These are phyloP conservation scores for Harringtonia lauricola DNA, from an alignment of 2,329 filamentous ascomycete genomes.

Conservation along the genomic window DNA sequence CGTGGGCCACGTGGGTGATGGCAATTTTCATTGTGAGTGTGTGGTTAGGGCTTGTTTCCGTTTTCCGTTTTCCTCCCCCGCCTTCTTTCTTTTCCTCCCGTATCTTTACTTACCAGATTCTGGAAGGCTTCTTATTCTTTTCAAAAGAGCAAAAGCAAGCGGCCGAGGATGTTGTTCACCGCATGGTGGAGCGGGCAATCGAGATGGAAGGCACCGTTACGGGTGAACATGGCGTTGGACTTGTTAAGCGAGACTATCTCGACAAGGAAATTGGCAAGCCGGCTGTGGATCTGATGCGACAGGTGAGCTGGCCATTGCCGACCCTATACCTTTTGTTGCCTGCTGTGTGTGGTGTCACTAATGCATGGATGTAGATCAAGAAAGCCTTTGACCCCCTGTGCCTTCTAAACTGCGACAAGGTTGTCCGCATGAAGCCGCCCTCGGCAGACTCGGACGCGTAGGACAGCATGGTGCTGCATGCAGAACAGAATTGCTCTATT, in stretches of 20 bases:
- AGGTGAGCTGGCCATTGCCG: too few relatives aligned
- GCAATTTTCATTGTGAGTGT: constrained; percentile 50
- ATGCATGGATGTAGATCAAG: constrained; percentile 48
- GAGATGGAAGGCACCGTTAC: constrained; percentile 63
- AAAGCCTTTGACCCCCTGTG: constrained; percentile 65
- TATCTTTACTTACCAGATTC: constrained; percentile 5
- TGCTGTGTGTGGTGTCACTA: too few relatives aligned
- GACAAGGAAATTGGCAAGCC: constrained; percentile 61
- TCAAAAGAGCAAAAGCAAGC: constrained; percentile 43
- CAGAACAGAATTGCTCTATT: neutral
- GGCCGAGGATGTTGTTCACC: constrained; percentile 49
- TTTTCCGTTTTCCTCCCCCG: too few relatives aligned
- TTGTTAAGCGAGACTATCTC: constrained; percentile 68
- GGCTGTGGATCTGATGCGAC: constrained; percentile 73
- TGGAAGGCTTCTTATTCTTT: constrained; percentile 21
- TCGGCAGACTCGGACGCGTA: constrained; percentile 20
- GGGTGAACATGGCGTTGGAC: constrained; percentile 60
- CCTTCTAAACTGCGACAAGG: constrained; percentile 57
- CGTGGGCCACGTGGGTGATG: constrained; percentile 65
- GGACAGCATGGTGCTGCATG: neutral
- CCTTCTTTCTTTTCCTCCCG: too few relatives aligned
- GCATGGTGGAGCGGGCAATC: constrained; percentile 59
- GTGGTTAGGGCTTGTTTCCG: too few relatives aligned
- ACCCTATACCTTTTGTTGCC: too few relatives aligned
- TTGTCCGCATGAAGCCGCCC: constrained; percentile 47